Percentiles rank a stretch among this genome's conserved stretches.
Conservation (phyloP, 1,139 yeast genomes). For the Suhomyces ambrosiae region DNA sequence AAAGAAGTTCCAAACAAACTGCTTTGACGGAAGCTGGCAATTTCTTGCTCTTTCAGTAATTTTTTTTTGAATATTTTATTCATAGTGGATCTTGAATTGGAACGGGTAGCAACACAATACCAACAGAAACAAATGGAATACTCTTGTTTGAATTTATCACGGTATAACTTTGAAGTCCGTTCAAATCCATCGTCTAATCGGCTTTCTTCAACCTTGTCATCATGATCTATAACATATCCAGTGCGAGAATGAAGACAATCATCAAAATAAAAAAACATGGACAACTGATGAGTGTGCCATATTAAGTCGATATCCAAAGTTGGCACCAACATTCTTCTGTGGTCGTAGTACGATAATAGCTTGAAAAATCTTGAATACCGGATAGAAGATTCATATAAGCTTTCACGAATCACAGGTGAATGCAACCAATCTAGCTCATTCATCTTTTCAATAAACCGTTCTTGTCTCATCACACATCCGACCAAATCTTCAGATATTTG, state of each 20-base stretch:
- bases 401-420: constrained; percentile 22
- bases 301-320: constrained; percentile 42
- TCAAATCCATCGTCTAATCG: constrained; percentile 24
- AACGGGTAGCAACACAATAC: constrained; percentile 23
- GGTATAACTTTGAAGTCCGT: constrained; percentile 24
- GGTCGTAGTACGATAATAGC: constrained; percentile 18
- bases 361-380: constrained; percentile 32
- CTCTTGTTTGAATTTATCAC: constrained; percentile 21
- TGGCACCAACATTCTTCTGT: constrained; percentile 29
- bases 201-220: constrained; percentile 29
- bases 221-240: constrained; percentile 28
- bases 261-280: constrained; percentile 25
- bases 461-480: constrained; percentile 35
- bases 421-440: constrained; percentile 32
- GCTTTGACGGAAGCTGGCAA: constrained; percentile 1
- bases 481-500: constrained; percentile 33
- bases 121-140: constrained; percentile 32
- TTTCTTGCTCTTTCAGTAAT: constrained; percentile 1
- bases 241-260: constrained; percentile 19
- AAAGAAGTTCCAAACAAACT: constrained; percentile 8
- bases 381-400: constrained; percentile 22
- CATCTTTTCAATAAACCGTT: constrained; percentile 33
- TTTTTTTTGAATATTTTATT: constrained; percentile 13
- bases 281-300: constrained; percentile 45
- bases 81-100: constrained; percentile 11